Percentiles rank a stretch among this genome's conserved stretches.
phyloP scores from a whole-genome alignment of 768 basidiomycete genomes.

The Suillus occidentalis region DNA sequence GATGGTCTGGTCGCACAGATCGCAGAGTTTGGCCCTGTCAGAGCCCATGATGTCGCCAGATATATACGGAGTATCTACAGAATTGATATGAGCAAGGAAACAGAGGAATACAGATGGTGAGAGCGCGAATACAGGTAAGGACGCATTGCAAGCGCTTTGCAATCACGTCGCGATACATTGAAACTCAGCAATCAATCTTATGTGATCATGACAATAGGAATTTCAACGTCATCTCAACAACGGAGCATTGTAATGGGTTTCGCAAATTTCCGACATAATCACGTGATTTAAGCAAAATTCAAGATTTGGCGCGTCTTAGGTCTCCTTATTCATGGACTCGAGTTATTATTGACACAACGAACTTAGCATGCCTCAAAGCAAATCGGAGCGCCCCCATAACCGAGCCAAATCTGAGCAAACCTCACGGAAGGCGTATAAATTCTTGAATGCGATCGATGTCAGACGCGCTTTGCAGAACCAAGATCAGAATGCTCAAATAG shows the following conservation, averaged over 20 bases:
- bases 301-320: neutral
- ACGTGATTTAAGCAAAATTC: constrained; percentile 1
- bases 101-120: neutral
- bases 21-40: neutral
- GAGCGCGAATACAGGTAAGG: neutral
- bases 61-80: neutral
- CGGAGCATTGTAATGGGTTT: neutral
- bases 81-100: neutral
- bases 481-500: constrained; percentile 17
- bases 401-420: constrained; percentile 20
- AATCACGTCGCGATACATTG: neutral
- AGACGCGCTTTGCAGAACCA: constrained; percentile 17
- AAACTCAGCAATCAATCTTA: neutral
- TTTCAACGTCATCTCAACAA: neutral
- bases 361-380: constrained; percentile 17
- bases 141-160: neutral
- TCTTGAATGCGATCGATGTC: constrained; percentile 26
- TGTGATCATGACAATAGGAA: neutral
- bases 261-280: neutral
- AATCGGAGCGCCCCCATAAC: constrained; percentile 20
- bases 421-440: constrained; percentile 13
- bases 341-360: neutral
- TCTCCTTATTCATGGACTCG: neutral
- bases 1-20: neutral
- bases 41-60: neutral